Conservation (phyloP, 768 basidiomycete species). For the Lepiota brunneoincarnata region DNA sequence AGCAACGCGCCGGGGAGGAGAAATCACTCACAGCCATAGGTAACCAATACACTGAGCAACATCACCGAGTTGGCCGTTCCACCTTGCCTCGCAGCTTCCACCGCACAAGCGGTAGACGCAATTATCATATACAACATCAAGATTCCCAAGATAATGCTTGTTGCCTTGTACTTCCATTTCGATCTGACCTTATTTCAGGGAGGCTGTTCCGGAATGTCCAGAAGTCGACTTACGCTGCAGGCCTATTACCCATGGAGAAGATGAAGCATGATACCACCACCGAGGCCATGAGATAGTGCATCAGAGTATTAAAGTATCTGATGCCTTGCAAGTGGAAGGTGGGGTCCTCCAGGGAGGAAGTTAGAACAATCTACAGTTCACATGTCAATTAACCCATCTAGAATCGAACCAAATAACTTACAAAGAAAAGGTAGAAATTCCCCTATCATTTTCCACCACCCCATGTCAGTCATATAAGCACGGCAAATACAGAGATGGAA, state of each 20-base stretch:
- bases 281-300: conserved; percentile 78
- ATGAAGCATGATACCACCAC: conserved; percentile 88
- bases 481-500: not conserved
- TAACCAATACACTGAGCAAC: conserved; percentile 82
- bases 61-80: conserved; percentile 69
- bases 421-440: conserved; percentile 96
- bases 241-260: conserved; percentile 95
- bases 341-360: conserved; percentile 79
- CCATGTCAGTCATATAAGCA: not conserved
- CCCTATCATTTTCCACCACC: conserved; percentile 45
- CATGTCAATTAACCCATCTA: conserved; percentile 1
- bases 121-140: conserved; percentile 84
- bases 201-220: not conserved
- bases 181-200: conserved; percentile 38
- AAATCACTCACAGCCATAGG: conserved; percentile 65
- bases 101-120: conserved; percentile 77
- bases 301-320: conserved; percentile 67
- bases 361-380: conserved; percentile 68
- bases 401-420: conserved; percentile 35
- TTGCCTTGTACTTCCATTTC: conserved; percentile 82
- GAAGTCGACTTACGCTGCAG: conserved; percentile 57
- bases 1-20: not conserved
- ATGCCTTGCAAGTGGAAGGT: conserved; percentile 65
- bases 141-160: conserved; percentile 68
- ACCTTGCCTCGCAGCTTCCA: conserved; percentile 67